Conservation (phyloP, 2,329 filamentous ascomycete species). For the Fusarium citri region DNA sequence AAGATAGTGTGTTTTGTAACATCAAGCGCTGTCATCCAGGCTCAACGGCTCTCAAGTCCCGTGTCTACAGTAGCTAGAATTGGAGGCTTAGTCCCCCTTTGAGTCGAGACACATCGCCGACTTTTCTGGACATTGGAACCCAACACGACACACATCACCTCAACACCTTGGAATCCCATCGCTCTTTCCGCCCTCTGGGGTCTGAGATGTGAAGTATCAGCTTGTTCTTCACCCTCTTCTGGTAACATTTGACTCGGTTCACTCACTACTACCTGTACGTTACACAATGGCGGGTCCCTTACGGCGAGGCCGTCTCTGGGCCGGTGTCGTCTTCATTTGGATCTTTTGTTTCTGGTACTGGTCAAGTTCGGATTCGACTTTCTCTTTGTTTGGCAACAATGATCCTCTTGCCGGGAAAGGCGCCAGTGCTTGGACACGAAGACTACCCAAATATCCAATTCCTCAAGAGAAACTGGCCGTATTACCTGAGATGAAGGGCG, state of each 20-base stretch:
- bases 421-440: conserved; percentile 40
- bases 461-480: conserved; percentile 36
- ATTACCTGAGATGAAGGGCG: conserved; percentile 51
- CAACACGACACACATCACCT: conserved; percentile 26
- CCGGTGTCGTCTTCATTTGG: conserved; percentile 40
- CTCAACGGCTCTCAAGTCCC: conserved; percentile 21
- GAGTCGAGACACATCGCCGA: conserved; percentile 32
- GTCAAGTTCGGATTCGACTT: conserved; percentile 31
- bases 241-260: conserved; percentile 15
- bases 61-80: conserved; percentile 20
- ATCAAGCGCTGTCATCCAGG: conserved; percentile 3
- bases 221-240: conserved; percentile 16
- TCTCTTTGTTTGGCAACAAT: conserved; percentile 30
- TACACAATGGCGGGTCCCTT: conserved; percentile 37
- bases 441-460: conserved; percentile 41
- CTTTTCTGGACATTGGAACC: conserved; percentile 8
- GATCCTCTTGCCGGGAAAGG: conserved; percentile 42
- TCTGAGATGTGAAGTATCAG: conserved; percentile 34
- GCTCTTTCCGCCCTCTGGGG: conserved; percentile 22
- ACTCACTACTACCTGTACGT: conserved; percentile 11
- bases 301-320: conserved; percentile 44
- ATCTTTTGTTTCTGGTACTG: conserved; percentile 45
- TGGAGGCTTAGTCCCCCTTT: conserved; percentile 16
- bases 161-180: conserved; percentile 10
- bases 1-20: not conserved